Evolutionary conservation across 1,139 yeast genomes (phyloP), one percentile per base, ranked within the genome.

Genomic region (Meyerozyma carpophila): DNA sequence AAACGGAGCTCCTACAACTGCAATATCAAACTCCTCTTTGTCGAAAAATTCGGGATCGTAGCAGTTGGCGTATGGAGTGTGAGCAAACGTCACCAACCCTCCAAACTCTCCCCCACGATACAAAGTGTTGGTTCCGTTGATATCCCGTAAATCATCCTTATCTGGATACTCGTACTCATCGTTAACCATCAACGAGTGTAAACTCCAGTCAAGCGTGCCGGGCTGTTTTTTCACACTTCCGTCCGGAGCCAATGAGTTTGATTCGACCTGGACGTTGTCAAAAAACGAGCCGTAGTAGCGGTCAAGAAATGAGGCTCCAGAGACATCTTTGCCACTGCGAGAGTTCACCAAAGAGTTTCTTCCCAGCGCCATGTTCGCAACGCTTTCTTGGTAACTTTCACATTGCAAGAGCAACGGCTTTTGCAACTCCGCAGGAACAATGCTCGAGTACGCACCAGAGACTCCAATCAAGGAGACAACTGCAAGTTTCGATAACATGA

Each of bases 31-130:
- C 8, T 44, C 34, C 39, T 47, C 49, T 29, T 45, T 42, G 10
- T 51, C 54, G 32, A 44, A 50, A 43, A 62, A 59, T 8, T 54
- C 50, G 2, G 56, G 50, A 18, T 55, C 56, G 48, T 73, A 74
- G 48, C 80, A 75, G 32, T 68, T 57, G 46, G 61, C 53, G 41
- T 60, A 61, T 1, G 70, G 69, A 20, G 72, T 57, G 42, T 69
- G 74, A 3, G 73, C 80, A 58, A 70, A 75, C 0, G 79, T 68
- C 5, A 73, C 62, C 32, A 74, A 70, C 1, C 80, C 79, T 0
- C 77, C 73, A 50, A 67, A 72, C 34, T 65, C 66, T 46, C 67
- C 68, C 44, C 71, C 70, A 43, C 68, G 61, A 48, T 66, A 66
- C 39, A 66, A 48, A 20, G 57, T 62, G 38, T 62, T 53, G 21